Evolutionary conservation across 2,329 filamentous ascomycete species (phyloP).

Genomic region (Cryphonectria carpinicola): DNA sequence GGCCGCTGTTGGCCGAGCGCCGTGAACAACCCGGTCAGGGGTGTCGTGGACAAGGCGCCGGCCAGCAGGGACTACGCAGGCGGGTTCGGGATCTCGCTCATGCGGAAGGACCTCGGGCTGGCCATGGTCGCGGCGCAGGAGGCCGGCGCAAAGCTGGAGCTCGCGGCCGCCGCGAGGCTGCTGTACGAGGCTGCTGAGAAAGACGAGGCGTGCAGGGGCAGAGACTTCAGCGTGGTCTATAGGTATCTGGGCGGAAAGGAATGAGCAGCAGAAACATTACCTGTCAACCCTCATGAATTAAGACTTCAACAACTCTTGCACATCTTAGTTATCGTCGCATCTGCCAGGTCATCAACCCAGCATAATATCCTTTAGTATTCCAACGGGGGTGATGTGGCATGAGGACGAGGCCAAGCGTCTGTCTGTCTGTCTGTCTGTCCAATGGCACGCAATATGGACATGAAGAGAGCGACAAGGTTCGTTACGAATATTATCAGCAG

Average conservation of each 20-base stretch:
- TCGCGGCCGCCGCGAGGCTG: conserved; percentile 64
- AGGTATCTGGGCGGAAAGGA: conserved; percentile 66
- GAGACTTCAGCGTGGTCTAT: conserved; percentile 84
- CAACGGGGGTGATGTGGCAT: background rate
- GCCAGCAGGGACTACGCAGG: conserved; percentile 76
- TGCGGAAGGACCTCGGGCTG: conserved; percentile 79
- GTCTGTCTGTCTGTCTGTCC: background rate
- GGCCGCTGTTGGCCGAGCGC: conserved; percentile 97
- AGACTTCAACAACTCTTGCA: background rate
- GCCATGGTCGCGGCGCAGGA: conserved; percentile 74
- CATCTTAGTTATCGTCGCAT: background rate
- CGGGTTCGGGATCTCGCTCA: conserved; percentile 76
- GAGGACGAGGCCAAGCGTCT: background rate
- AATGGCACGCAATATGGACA: background rate
- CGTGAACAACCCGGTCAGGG: conserved; percentile 91
- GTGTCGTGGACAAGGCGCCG: conserved; percentile 77
- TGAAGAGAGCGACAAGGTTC: too few species aligned
- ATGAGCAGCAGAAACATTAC: conserved; percentile 22
- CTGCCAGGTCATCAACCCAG: background rate
- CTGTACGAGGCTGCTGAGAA: conserved; percentile 71
- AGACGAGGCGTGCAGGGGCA: conserved; percentile 64
- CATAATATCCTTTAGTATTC: background rate
- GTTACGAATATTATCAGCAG: too few species aligned
- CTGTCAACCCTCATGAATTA: background rate
- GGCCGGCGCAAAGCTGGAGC: conserved; percentile 66